Base-by-base conservation (phyloP, 2,329 filamentous ascomycete genomes). In the Cercospora nicotianae region DNA sequence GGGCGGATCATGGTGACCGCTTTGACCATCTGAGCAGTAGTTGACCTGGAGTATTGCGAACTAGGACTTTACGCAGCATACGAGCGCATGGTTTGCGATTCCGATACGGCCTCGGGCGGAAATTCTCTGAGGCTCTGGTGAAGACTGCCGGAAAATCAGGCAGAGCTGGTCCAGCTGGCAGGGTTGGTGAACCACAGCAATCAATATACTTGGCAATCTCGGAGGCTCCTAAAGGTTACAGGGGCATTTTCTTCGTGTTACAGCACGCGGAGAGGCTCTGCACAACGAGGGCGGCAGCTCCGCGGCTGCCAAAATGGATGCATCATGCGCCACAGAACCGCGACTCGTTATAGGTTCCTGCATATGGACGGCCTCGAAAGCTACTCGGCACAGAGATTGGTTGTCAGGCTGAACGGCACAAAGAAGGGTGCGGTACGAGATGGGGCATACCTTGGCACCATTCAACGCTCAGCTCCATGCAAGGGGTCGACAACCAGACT, bases 1-100 rank as follows among this genome's bases (percentile, higher is more conserved):
- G 62, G 53, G n/a, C 62, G 62, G 26, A 64, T 36, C 62, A 64
- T 64, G 20, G 26, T 36, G 33, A 48, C 53, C 30, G 62, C 62
- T 59, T 58, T 59, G 51, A 64, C 53, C 62, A 64, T 53, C 53
- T 31, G 20, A 20, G 48, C 51, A 64, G 62, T 9, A 23, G 45
- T 20, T 20, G 20, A 5, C 2, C 18, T 18, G 18, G 20, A n/a
- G 2, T 12, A 13, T 53, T 23, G 9, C 20, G 16, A 9, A 53
- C 48, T 10, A 53, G 48, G 48, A 53, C 20, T 53, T 16, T 28
- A 26, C 48, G 23, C 20, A 53, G 20, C 3, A 26, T 2, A 23
- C 48, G 20, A 53, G 20, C n/a, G 18, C 48, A 53, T 28, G 18
- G 20, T 23, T 13, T 23, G 48, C 48, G 20, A 26, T 28, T 12